Base-by-base conservation (phyloP, 2,329 filamentous ascomycete genomes). In the Harringtonia aguacate region DNA sequence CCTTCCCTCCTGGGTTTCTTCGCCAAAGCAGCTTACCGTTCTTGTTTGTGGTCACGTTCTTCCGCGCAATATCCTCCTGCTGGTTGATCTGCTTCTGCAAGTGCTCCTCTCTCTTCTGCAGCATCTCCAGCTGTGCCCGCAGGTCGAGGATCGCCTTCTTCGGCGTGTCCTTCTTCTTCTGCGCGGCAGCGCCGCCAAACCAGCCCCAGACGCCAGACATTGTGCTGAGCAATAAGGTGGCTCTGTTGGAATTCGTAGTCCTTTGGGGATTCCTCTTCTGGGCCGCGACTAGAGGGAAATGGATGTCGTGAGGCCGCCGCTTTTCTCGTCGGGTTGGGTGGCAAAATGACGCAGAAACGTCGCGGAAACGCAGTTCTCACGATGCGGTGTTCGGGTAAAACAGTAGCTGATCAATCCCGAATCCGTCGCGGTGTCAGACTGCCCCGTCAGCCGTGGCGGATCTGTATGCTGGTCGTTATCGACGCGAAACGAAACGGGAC, bases 101-200 rank as follows among this genome's bases (percentile, higher is more conserved):
- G 61, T 97, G 87, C 63, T 79, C 85, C 72, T 97, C 89, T 48
- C 90, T 77, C 75, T 98, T 98, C 68, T 94, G 87, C 60, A 98
- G 75, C 89, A 97, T 97, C 56, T 95, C 90, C 36, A 97, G 75
- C 69, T 95, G 90, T 58, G 83, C 77, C 55, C 92, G 80, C 58
- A 98, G 70, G 48, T 77, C 78, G 46, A 98, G 73, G 58, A 98
- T 98, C 54, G 92, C 92, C 71, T 95, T 92, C 76, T 98, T 98
- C 46, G 92, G 87, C 48, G 80, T 84, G 68, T 95, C 87, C 70
- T 94, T 95, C 69, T 82, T 81, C 74, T 87, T 86, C 68, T 88
- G 81, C 55, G 81, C 81, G 57, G 78, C 77, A 53, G 77, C 78
- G 58, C 87, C 87, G 66, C 90, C 88, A 63, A 95, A 95, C 87